A percentile compares a stretch with the other conserved stretches of the same genome.
These are phyloP conservation scores for Gossypium schwendimanii DNA, from an alignment of 441 rosid species.

Conservation along the genomic window DNA sequence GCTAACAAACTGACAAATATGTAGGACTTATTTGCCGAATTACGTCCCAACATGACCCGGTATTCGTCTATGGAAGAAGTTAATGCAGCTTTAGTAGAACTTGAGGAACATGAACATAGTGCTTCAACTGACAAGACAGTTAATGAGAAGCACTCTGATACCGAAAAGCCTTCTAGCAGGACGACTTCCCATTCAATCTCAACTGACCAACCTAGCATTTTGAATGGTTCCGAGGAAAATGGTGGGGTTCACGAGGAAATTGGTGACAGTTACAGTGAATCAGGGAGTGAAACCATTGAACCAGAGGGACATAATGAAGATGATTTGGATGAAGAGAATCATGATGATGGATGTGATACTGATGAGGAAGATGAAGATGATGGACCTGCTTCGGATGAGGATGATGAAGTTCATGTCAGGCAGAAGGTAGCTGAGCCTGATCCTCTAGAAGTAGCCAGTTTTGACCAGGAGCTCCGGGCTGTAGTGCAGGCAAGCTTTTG, in stretches of 20 bases:
- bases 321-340: slow-evolving; percentile 77
- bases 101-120: slow-evolving; percentile 69
- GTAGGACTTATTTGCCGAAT: slow-evolving; percentile 89
- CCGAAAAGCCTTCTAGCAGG: slow-evolving; percentile 49
- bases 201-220: slow-evolving; percentile 39
- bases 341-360: slow-evolving; percentile 61
- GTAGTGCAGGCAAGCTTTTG: slow-evolving; percentile 61
- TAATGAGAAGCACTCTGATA: slow-evolving; percentile 56
- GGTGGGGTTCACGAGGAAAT: slow-evolving; percentile 57
- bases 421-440: slow-evolving; percentile 76
- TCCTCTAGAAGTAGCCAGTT: slow-evolving; percentile 71
- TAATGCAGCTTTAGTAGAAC: slow-evolving; percentile 67
- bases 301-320: slow-evolving; percentile 68
- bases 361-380: slow-evolving; percentile 78
- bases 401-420: slow-evolving; percentile 77
- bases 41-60: slow-evolving; percentile 84
- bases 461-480: slow-evolving; percentile 86
- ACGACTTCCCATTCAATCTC: slow-evolving; percentile 32
- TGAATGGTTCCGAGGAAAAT: slow-evolving; percentile 57
- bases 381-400: slow-evolving; percentile 82
- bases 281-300: slow-evolving; percentile 69
- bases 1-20: slow-evolving; percentile 24
- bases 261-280: slow-evolving; percentile 70
- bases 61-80: slow-evolving; percentile 74
- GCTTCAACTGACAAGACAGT: slow-evolving; percentile 47